phyloP scores from a whole-genome alignment of 371 early-diverging fungal genomes.

The Mortierella sp. region DNA sequence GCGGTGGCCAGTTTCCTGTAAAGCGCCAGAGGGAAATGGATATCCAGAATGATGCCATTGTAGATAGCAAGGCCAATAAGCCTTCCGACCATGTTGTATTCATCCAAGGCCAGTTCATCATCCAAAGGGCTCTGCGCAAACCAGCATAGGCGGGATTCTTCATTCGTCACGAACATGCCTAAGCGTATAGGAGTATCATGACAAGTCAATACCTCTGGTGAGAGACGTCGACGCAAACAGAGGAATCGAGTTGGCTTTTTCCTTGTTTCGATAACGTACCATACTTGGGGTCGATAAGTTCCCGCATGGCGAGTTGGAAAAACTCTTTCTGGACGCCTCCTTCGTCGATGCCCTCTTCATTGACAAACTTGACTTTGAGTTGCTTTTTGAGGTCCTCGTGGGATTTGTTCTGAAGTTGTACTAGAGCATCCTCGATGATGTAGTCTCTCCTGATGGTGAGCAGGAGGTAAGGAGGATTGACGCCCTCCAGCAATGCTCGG shows the following conservation, averaged over 20 bases:
- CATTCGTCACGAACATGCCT: slow-evolving; percentile 87
- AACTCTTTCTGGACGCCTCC: slow-evolving; percentile 98
- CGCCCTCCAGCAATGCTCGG: slow-evolving; percentile 85
- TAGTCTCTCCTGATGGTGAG: slow-evolving; percentile 85
- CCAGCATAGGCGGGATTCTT: slow-evolving; percentile 88
- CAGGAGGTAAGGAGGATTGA: slow-evolving; percentile 86
- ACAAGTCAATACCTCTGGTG: not conserved
- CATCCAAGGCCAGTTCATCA: slow-evolving; percentile 71
- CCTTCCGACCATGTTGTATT: slow-evolving; percentile 88
- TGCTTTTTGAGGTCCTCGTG: slow-evolving; percentile 86
- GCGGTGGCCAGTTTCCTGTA: slow-evolving; percentile 86
- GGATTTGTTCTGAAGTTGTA: slow-evolving; percentile 78
- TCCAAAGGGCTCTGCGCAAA: slow-evolving; percentile 79
- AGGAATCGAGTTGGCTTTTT: no score
- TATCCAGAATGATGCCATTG: slow-evolving; percentile 90
- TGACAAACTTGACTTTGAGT: slow-evolving; percentile 89
- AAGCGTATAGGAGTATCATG: not conserved
- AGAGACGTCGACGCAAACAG: not conserved
- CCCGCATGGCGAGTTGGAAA: slow-evolving; percentile 89
- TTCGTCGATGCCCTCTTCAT: slow-evolving; percentile 91
- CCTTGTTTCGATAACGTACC: slow-evolving; percentile 71
- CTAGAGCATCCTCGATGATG: slow-evolving; percentile 87
- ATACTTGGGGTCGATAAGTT: slow-evolving; percentile 92
- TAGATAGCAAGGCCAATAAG: slow-evolving; percentile 95
- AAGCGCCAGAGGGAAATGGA: slow-evolving; percentile 88